phyloP scores from a whole-genome alignment of 495 filamentous ascomycete genomes.

The Terfezia boudieri region DNA sequence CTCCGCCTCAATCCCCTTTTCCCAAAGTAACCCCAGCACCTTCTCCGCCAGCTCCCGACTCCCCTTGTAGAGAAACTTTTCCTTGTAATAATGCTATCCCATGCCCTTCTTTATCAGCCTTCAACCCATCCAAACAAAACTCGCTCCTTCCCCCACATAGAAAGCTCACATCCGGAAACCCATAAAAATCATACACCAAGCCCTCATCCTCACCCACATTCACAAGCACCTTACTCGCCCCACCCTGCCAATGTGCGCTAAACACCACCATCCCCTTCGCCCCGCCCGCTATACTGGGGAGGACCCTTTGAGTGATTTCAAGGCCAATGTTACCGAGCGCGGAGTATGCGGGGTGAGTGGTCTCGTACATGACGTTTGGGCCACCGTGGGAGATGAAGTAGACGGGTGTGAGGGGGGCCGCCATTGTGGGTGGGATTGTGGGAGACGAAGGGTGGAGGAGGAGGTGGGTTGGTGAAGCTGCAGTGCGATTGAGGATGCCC shows the following conservation, averaged over 20 bases:
- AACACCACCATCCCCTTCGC: constrained; percentile 58
- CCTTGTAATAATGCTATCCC: constrained; percentile 28
- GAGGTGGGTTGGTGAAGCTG: no score
- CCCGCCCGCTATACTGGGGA: constrained; percentile 23
- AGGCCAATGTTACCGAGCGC: constrained; percentile 43
- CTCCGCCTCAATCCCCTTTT: constrained; percentile 40
- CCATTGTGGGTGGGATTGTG: not conserved
- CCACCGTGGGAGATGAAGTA: constrained; percentile 67
- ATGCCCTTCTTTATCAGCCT: not conserved
- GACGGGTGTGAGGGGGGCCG: constrained; percentile 26
- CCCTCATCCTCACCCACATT: constrained; percentile 48
- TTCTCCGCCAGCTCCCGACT: constrained; percentile 40
- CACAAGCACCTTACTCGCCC: constrained; percentile 36
- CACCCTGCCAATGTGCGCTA: constrained; percentile 66
- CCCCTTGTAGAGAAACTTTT: constrained; percentile 48
- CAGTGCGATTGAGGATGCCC: no score
- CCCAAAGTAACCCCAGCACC: constrained; percentile 35
- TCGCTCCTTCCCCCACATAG: not conserved
- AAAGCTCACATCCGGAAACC: constrained; percentile 33
- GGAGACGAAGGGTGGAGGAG: not conserved
- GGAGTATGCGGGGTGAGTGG: constrained; percentile 49
- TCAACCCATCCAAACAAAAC: not conserved
- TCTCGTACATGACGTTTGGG: constrained; percentile 55
- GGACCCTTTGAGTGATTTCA: constrained; percentile 61
- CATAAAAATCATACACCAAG: constrained; percentile 74